These are phyloP conservation scores for Theileria orientalis DNA, from an alignment of 169 alveolate species.

Conservation along the genomic window DNA sequence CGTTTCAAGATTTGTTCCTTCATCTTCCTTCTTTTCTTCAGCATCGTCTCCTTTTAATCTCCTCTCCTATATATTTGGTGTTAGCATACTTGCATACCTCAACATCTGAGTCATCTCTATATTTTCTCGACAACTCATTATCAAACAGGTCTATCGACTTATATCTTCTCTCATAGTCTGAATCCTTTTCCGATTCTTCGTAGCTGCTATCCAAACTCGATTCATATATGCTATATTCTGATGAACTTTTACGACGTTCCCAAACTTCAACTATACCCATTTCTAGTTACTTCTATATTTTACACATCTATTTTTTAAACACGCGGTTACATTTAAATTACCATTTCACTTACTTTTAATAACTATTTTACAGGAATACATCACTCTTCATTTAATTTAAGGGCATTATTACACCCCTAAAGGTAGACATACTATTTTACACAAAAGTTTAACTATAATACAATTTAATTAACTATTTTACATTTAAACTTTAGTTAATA, in stretches of 20 bases:
- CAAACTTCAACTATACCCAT: constrained; percentile 41
- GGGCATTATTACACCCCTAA: background rate
- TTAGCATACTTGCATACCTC: background rate
- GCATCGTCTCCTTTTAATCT: background rate
- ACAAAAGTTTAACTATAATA: background rate
- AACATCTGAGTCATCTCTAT: background rate
- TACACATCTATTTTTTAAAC: background rate
- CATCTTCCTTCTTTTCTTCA: constrained; percentile 10
- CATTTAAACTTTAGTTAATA: background rate
- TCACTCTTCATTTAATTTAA: background rate
- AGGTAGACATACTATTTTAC: background rate
- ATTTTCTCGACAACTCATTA: background rate
- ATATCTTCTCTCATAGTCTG: background rate
- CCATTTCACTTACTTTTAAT: background rate
- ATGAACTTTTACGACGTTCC: constrained; percentile 32
- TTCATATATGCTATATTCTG: background rate
- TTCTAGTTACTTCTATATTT: background rate
- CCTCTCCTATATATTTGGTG: background rate
- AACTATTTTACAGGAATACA: background rate
- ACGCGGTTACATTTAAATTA: background rate
- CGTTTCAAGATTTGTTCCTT: constrained; percentile 18
- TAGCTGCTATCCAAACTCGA: background rate
- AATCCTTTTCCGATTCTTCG: background rate
- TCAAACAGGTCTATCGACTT: constrained; percentile 7
- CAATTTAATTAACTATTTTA: too few species aligned